phyloP scores from a whole-genome alignment of 208 protist species.

The Leishmania major region DNA sequence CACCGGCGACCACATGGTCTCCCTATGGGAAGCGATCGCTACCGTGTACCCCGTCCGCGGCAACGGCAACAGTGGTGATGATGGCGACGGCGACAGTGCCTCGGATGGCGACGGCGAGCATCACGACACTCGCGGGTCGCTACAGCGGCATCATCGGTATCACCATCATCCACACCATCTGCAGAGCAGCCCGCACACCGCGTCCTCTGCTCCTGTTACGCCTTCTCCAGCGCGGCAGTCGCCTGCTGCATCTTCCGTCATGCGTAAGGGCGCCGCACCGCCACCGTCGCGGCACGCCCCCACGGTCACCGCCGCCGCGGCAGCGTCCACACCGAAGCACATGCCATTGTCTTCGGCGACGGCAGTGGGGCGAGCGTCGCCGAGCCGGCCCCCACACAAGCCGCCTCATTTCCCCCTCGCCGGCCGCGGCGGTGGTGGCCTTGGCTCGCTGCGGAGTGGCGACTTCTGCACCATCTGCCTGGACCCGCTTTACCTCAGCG shows the following conservation, averaged over 20 bases:
- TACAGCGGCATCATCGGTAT: background rate
- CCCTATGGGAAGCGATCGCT: slow-evolving; percentile 10
- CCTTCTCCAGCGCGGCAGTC: background rate
- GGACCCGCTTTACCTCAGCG: slow-evolving; percentile 37
- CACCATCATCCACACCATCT: background rate
- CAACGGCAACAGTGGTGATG: background rate
- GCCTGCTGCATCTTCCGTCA: background rate
- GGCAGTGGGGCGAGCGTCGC: background rate
- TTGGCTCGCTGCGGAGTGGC: background rate
- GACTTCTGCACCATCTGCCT: slow-evolving; percentile 80
- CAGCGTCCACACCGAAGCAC: background rate
- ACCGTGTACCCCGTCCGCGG: slow-evolving; percentile 20
- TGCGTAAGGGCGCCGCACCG: slow-evolving; percentile 10
- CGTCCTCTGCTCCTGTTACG: background rate
- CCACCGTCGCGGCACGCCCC: background rate
- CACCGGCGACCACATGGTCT: slow-evolving; percentile 7
- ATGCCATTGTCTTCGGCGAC: background rate
- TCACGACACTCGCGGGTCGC: background rate
- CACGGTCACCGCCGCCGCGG: background rate
- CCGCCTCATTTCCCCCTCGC: slow-evolving; percentile 4
- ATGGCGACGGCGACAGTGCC: background rate
- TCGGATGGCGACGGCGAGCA: background rate
- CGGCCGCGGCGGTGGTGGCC: background rate
- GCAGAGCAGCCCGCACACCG: background rate
- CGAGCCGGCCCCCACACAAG: background rate